Evolutionary conservation across 2,329 filamentous ascomycete species (phyloP), one percentile per base, ranked within the genome.

Genomic region (Microcera coccophila): DNA sequence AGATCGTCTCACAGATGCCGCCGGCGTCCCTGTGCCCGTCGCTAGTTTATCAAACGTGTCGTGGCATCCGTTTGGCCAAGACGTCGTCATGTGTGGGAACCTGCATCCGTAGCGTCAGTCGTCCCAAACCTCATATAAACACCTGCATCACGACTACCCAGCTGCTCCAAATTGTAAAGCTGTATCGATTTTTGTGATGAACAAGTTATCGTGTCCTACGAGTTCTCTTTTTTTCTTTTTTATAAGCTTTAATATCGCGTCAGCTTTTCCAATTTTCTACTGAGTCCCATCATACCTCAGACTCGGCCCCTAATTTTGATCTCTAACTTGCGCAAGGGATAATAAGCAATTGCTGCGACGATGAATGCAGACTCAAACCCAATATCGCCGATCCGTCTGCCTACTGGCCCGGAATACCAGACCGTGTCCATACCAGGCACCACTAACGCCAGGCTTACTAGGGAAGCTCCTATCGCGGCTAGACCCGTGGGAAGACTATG

Each of bases 41-140:
- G 79, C 84, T 14, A 81, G 82, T 52, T 71, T 94, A 36, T 72
- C 67, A 35, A 72, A 83, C 41, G 81, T 88, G 10, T 75, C 69
- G 45, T 95, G 89, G 89, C 74, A 81, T 40, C 85, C 86, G 24
- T 75, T 95, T 47, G 90, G 87, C 3, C 82, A 88, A 45, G 90
- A 95, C 64, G 82, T 90, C 19, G 85, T 95, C 2, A 73, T 95
- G 49, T 93, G 86, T 61, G 89, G 88, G 18, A 78, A 72, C 44
- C 69, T 85, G 41, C 53, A 56, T 39, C 35, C 45, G 26, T 61
- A 53, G 52, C 48, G 44, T 34, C 44, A 17, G 44, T 26, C n/a
- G n/a, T n/a, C n/a, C n/a, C n/a, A n/a, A n/a, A n/a, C n/a, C n/a
- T n/a, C n/a, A n/a, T n/a, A n/a, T n/a, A n/a, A n/a, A n/a, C n/a